Base-by-base conservation (phyloP, 768 basidiomycete species). In the Rhizopogon sp. region DNA sequence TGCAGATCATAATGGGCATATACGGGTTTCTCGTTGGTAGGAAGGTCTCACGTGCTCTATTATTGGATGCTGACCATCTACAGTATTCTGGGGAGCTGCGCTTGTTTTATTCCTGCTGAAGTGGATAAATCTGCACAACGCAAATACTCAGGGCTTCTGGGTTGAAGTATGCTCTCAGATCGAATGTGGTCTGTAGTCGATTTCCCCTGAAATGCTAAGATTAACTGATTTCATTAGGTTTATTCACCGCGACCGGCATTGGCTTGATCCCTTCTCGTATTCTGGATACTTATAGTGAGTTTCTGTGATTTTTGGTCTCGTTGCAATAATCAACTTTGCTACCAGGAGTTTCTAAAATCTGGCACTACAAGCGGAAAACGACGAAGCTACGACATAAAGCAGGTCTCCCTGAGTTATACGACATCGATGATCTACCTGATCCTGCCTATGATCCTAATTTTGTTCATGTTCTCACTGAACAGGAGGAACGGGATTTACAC, bases 61-160 rank as follows among this genome's bases (percentile, higher is more conserved):
- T 9, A 5, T 40, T 45, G 28, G 37, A 25, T 45, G 43, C 39
- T 45, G 42, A 39, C 28, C 45, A 39, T 42, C 11, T 17, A 5
- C 62, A 81, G 91, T 86, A 0, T 93, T 94, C 62, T 94, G 90
- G 91, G 91, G 92, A 14, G 81, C 88, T 20, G 91, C 85, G 3
- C 84, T 94, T 58, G 87, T 92, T 13, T 69, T 92, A 50, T 85
- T 92, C 69, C 70, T 90, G 4, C 72, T 69, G 22, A 82, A 80
- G 64, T 76, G 83, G 43, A 91, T 93, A 66, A 83, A 88, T 62
- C 70, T 88, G 3, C 82, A 88, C 62, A 85, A 88, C 60, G 67
- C 74, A 8, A 78, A 87, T 52, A 79, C 75, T 0, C 85, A 92
- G 70, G 84, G 85, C 22, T 85, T 88, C 53, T 94, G 91, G 92